Conservation (phyloP, 1,139 yeast species). For the Lodderomyces jiufengensis region DNA sequence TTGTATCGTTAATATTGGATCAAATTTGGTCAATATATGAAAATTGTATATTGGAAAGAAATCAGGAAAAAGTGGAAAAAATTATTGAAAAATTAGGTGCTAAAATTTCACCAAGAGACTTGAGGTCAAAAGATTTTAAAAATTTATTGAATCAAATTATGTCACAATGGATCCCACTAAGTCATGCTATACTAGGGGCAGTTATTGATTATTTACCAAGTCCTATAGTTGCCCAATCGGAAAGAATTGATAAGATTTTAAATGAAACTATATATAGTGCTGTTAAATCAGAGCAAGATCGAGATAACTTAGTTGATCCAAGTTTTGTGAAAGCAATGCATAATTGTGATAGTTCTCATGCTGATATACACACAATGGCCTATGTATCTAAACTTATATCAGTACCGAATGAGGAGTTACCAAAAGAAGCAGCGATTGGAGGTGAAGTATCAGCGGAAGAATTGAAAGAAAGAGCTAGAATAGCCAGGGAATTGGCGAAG, state of each 20-base stretch:
- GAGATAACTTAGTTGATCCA: slow-evolving; percentile 38
- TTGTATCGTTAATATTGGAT: slow-evolving; percentile 83
- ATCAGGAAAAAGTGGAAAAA: slow-evolving; percentile 69
- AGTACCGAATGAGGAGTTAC: slow-evolving; percentile 76
- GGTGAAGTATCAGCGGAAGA: slow-evolving; percentile 51
- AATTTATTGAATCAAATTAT: slow-evolving; percentile 63
- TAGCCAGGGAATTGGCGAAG: slow-evolving; percentile 67
- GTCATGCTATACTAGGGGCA: slow-evolving; percentile 78
- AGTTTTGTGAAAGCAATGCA: slow-evolving; percentile 54
- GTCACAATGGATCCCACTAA: slow-evolving; percentile 93
- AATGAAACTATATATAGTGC: slow-evolving; percentile 47
- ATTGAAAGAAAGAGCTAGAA: slow-evolving; percentile 60
- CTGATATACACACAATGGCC: slow-evolving; percentile 63
- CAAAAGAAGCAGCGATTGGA: slow-evolving; percentile 41
- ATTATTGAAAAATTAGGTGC: slow-evolving; percentile 69
- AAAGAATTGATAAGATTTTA: slow-evolving; percentile 66
- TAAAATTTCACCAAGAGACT: slow-evolving; percentile 69
- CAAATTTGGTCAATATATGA: slow-evolving; percentile 92
- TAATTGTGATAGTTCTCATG: slow-evolving; percentile 51
- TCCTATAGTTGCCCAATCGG: slow-evolving; percentile 70
- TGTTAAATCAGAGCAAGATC: slow-evolving; percentile 27
- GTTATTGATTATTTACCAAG: slow-evolving; percentile 86
- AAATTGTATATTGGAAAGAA: slow-evolving; percentile 59
- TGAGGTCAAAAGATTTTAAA: slow-evolving; percentile 74
- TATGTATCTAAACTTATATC: slow-evolving; percentile 90